Conservation (phyloP, 768 basidiomycete species). For the Paxillus involutus region DNA sequence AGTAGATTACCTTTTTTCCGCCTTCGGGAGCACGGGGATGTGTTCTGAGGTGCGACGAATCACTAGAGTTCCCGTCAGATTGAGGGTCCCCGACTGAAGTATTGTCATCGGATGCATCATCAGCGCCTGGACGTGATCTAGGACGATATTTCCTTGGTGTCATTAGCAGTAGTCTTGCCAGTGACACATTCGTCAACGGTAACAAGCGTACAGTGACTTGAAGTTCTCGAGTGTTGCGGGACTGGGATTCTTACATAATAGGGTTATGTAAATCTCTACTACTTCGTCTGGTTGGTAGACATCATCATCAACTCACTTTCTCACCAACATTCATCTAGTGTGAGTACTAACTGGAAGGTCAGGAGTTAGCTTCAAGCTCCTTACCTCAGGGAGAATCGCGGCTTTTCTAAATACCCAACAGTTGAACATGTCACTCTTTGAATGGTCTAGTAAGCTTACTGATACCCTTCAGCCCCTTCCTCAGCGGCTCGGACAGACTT, state of each 20-base stretch:
- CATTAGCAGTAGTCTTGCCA: neutral
- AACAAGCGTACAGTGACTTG: no score
- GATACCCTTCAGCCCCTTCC: neutral
- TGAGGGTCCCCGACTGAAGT: neutral
- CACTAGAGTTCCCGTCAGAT: neutral
- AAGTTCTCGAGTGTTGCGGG: no score
- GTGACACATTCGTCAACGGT: neutral
- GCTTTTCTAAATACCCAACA: no score
- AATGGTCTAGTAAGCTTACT: slow-evolving; percentile 2
- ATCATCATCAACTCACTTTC: no score
- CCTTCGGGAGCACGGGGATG: neutral
- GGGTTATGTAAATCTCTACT: no score
- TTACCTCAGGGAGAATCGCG: no score
- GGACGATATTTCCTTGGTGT: neutral
- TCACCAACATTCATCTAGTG: no score
- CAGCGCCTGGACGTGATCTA: neutral
- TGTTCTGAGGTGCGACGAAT: neutral
- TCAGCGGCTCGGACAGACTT: neutral
- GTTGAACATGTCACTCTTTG: slow-evolving; percentile 1
- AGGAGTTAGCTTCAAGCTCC: no score
- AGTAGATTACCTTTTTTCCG: neutral
- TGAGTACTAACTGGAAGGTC: no score
- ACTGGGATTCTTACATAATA: no score
- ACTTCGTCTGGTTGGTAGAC: no score
- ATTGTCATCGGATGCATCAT: neutral